A percentile compares a stretch with the other conserved stretches of the same genome.
Conservation (phyloP, 2,329 filamentous ascomycete genomes). For the Aureobasidium sp. region DNA sequence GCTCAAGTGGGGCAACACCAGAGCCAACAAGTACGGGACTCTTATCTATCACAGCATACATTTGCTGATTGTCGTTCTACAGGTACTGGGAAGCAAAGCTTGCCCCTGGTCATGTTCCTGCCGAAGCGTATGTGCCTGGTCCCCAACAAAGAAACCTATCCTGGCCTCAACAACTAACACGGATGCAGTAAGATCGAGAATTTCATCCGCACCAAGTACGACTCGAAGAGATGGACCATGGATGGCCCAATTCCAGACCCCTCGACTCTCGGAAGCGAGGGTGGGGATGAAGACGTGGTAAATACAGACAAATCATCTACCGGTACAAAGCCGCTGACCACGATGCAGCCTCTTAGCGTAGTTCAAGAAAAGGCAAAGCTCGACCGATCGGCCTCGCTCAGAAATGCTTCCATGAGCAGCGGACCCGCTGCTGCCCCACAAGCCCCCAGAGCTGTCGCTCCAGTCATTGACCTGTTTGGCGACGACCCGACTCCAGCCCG, state of each 20-base stretch:
- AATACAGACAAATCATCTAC: not conserved
- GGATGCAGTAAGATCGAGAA: slow-evolving; percentile 80
- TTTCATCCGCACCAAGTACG: slow-evolving; percentile 98
- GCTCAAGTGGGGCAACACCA: slow-evolving; percentile 87
- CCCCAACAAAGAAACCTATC: not conserved
- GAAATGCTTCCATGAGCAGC: slow-evolving; percentile 24
- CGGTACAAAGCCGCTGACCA: not conserved
- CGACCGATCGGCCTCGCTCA: slow-evolving; percentile 49
- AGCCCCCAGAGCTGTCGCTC: slow-evolving; percentile 21
- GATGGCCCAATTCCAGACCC: slow-evolving; percentile 91
- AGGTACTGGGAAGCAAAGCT: slow-evolving; percentile 92
- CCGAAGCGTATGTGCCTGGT: slow-evolving; percentile 55
- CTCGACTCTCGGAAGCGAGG: slow-evolving; percentile 70
- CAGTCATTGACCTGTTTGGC: slow-evolving; percentile 68
- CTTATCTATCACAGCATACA: not conserved
- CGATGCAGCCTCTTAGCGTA: slow-evolving; percentile 50
- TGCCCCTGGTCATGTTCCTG: slow-evolving; percentile 80
- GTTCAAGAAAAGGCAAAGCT: slow-evolving; percentile 64
- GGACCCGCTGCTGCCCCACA: slow-evolving; percentile 9
- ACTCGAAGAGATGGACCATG: slow-evolving; percentile 99
- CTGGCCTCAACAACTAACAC: not conserved
- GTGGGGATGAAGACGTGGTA: slow-evolving; percentile 61
- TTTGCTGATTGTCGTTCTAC: not conserved
- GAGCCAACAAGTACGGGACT: slow-evolving; percentile 72
- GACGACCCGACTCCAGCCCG: slow-evolving; percentile 58